These are phyloP conservation scores for Aspergillus vadensis DNA, from an alignment of 2,329 filamentous ascomycete genomes.

Conservation along the genomic window DNA sequence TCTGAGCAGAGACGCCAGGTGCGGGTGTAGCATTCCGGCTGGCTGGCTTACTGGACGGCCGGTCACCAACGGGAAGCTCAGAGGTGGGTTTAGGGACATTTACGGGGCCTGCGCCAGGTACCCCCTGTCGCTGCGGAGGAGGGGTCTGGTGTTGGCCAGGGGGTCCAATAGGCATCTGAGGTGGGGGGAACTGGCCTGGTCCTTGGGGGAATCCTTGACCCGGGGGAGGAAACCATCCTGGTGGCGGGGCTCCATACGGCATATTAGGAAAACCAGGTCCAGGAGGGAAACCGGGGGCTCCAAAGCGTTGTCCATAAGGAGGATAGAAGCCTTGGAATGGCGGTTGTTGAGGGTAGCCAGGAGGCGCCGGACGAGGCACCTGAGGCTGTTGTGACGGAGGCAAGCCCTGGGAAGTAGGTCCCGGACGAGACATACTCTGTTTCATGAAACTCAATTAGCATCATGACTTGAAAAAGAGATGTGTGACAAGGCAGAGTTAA, in stretches of 20 bases:
- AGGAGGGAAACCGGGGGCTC: conserved; percentile 54
- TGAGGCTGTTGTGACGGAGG: conserved; percentile 50
- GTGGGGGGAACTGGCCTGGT: conserved; percentile 66
- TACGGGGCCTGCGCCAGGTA: conserved; percentile 30
- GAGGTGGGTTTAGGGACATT: conserved; percentile 42
- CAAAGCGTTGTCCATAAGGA: conserved; percentile 50
- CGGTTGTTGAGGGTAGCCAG: conserved; percentile 45
- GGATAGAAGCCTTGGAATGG: conserved; percentile 49
- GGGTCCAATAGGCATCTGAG: conserved; percentile 58
- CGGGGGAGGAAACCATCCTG: conserved; percentile 74
- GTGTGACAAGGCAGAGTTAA: conserved; percentile 11
- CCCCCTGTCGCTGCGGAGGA: conserved; percentile 40
- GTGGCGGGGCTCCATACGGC: conserved; percentile 73
- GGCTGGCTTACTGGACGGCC: conserved; percentile 37
- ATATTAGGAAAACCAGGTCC: conserved; percentile 71
- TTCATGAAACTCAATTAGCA: conserved; percentile 25
- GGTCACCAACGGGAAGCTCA: conserved; percentile 47
- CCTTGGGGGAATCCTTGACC: conserved; percentile 72
- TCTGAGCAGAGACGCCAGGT: conserved; percentile 31
- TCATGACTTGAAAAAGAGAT: background rate
- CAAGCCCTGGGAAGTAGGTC: conserved; percentile 39
- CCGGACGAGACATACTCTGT: conserved; percentile 48
- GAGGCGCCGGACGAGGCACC: conserved; percentile 36
- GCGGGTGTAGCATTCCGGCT: conserved; percentile 39
- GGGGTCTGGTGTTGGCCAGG: conserved; percentile 48